phyloP scores from a whole-genome alignment of 192 early-diverging fungal species.

The Mortierella hygrophila region DNA sequence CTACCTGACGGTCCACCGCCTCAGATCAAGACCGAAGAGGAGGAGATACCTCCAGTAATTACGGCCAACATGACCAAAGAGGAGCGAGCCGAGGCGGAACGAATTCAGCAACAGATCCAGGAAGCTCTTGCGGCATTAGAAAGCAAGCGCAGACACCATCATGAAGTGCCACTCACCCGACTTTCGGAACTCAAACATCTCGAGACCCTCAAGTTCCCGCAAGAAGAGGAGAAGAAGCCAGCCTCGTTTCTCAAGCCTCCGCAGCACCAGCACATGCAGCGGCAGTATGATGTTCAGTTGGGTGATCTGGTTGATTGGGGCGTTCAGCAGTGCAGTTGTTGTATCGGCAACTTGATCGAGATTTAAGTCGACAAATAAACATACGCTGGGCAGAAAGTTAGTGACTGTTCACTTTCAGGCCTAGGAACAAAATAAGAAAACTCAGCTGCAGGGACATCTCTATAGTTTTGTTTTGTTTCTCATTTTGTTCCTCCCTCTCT shows the following conservation, averaged over 20 bases:
- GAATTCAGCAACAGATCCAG: slow-evolving; percentile 2
- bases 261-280: not conserved
- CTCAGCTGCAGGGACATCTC: too few relatives aligned
- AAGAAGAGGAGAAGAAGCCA: not conserved
- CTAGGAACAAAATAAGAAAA: too few relatives aligned
- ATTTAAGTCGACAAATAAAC: slow-evolving; percentile 10
- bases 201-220: slow-evolving; percentile 2
- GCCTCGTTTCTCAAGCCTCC: not conserved
- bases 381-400: too few relatives aligned
- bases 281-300: not conserved
- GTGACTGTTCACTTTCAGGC: too few relatives aligned
- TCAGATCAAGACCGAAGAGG: not conserved
- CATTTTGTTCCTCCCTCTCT: too few relatives aligned
- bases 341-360: slow-evolving; percentile 38
- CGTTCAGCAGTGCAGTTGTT: slow-evolving; percentile 46
- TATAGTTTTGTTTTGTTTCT: too few relatives aligned
- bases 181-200: slow-evolving; percentile 13
- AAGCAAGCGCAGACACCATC: slow-evolving; percentile 9
- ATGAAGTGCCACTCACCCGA: not conserved
- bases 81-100: slow-evolving; percentile 8
- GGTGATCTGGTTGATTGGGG: slow-evolving; percentile 14
- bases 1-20: not conserved
- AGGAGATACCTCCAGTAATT: not conserved
- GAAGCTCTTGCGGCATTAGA: slow-evolving; percentile 30
- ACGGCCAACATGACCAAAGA: not conserved